Conservation (phyloP, 2,329 filamentous ascomycete genomes). For the Biscogniauxia marginata region DNA sequence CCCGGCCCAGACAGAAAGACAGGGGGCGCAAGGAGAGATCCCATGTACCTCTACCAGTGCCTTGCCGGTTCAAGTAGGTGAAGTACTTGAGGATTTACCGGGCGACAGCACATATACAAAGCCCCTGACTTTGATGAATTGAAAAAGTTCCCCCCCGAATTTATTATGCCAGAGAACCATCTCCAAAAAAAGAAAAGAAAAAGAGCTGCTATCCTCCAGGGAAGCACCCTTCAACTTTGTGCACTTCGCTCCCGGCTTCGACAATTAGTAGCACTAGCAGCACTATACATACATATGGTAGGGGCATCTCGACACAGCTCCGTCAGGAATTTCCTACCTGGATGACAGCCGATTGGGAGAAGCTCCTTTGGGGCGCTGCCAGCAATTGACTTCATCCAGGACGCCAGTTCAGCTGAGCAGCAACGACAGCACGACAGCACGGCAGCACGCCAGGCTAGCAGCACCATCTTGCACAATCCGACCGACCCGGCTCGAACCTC, state of each 20-base stretch:
- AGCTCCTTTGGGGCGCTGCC: conserved; percentile 22
- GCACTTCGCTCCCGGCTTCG: not conserved
- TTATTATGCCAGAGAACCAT: not conserved
- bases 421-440: no score
- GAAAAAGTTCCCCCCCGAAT: not conserved
- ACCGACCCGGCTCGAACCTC: not conserved
- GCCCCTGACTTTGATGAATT: not conserved
- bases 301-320: conserved; percentile 5
- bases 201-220: not conserved
- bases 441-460: not conserved
- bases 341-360: conserved; percentile 25
- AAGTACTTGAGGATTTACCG: not conserved
- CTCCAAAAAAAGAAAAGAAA: not conserved
- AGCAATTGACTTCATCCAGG: conserved; percentile 3
- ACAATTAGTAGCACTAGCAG: conserved; percentile 6
- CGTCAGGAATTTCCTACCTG: conserved; percentile 11
- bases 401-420: conserved; percentile 2
- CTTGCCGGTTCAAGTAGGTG: not conserved
- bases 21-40: not conserved
- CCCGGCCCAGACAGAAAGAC: not conserved
- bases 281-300: conserved; percentile 10
- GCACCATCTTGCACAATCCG: not conserved
- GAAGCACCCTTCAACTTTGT: not conserved
- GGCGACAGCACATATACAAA: not conserved
- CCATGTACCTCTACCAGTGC: not conserved